phyloP scores from a whole-genome alignment of 2,329 filamentous ascomycete genomes.

The Penicillium occitanis region DNA sequence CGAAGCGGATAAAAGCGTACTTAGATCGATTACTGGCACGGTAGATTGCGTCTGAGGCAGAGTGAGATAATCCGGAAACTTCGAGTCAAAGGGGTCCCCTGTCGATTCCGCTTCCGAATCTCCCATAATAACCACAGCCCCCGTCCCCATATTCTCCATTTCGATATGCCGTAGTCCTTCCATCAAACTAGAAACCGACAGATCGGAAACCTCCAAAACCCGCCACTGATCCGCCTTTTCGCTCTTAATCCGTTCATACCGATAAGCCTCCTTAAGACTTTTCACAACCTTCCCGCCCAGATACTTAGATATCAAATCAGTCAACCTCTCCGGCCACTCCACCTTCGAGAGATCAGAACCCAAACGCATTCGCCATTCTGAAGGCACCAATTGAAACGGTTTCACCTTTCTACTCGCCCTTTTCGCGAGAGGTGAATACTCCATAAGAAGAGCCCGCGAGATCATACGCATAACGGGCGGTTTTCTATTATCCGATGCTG shows the following conservation, averaged over 20 bases:
- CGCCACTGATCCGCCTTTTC: slow-evolving; percentile 11
- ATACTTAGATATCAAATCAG: slow-evolving; percentile 40
- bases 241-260: slow-evolving; percentile 20
- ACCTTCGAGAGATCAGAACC: slow-evolving; percentile 32
- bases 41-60: slow-evolving; percentile 32
- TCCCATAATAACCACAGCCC: slow-evolving; percentile 16
- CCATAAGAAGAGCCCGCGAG: slow-evolving; percentile 30
- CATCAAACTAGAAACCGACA: slow-evolving; percentile 3
- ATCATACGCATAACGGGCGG: slow-evolving; percentile 31
- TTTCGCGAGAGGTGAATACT: slow-evolving; percentile 17
- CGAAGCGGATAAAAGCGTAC: slow-evolving; percentile 31
- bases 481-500: background rate
- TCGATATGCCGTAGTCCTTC: slow-evolving; percentile 13
- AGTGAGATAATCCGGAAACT: slow-evolving; percentile 31
- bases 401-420: slow-evolving; percentile 14
- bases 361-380: slow-evolving; percentile 22
- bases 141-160: slow-evolving; percentile 18
- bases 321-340: slow-evolving; percentile 52
- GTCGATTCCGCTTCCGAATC: background rate
- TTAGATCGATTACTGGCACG: slow-evolving; percentile 42
- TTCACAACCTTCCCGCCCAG: slow-evolving; percentile 39
- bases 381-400: slow-evolving; percentile 1
- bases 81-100: slow-evolving; percentile 4
- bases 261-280: slow-evolving; percentile 37
- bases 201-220: slow-evolving; percentile 4